phyloP scores from a whole-genome alignment of 257 asterid species.

The Ajuga chamaepitys region DNA sequence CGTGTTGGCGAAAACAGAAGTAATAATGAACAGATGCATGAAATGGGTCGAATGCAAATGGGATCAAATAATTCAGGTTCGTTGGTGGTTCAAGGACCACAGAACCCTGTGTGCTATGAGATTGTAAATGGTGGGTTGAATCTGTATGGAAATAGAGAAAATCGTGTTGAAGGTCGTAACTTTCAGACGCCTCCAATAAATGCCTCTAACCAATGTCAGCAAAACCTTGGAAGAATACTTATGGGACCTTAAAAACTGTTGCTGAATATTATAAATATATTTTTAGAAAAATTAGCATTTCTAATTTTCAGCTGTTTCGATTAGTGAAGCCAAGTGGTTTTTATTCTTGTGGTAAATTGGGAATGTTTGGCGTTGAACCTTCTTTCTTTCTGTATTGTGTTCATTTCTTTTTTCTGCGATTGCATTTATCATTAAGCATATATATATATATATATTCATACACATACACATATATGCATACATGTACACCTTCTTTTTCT shows the following conservation, averaged over 20 bases:
- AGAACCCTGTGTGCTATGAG: conserved; percentile 40
- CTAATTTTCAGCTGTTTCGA: neutral
- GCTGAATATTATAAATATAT: conserved; percentile 14
- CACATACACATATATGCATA: too few species aligned
- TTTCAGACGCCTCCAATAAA: conserved; percentile 37
- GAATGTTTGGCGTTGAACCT: neutral
- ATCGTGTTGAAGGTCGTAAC: conserved; percentile 32
- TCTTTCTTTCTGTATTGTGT: neutral
- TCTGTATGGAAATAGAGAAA: conserved; percentile 43
- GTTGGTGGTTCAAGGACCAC: conserved; percentile 33
- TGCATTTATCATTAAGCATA: too few species aligned
- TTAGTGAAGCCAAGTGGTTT: neutral
- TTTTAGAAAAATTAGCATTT: conserved; percentile 5
- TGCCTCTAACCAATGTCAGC: conserved; percentile 43
- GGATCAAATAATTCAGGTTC: conserved; percentile 23
- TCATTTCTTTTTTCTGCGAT: too few species aligned
- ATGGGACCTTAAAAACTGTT: conserved; percentile 37
- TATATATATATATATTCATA: too few species aligned
- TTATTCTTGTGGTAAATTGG: conserved; percentile 6
- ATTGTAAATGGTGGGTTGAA: conserved; percentile 42
- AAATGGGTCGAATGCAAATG: conserved; percentile 24
- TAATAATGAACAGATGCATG: conserved; percentile 27
- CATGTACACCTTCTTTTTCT: too few species aligned
- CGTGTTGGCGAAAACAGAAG: conserved; percentile 25
- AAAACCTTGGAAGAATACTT: conserved; percentile 49